Conservation (phyloP, 1,284 basidiomycete genomes). For the Tilletiaria anomala region DNA sequence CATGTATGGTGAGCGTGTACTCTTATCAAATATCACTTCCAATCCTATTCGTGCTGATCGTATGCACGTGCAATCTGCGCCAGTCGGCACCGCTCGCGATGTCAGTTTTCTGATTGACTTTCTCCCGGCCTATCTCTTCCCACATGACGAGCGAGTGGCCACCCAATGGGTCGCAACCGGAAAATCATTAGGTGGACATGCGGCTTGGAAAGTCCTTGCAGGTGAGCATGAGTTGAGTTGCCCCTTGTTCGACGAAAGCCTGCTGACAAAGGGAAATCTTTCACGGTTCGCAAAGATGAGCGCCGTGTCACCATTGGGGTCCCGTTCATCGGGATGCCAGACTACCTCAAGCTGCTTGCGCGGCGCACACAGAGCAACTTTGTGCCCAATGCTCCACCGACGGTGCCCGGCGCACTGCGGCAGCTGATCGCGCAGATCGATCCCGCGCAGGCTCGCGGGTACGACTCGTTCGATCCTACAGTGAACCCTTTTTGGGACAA, state of each 20-base stretch:
- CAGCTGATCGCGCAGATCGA: conserved; percentile 21
- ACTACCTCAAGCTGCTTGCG: conserved; percentile 44
- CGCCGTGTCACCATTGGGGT: conserved; percentile 57
- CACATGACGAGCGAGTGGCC: conserved; percentile 52
- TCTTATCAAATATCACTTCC: background rate
- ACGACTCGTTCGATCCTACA: conserved; percentile 12
- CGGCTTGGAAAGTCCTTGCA: conserved; percentile 58
- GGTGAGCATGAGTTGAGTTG: no score
- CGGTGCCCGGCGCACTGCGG: conserved; percentile 24
- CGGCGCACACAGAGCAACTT: conserved; percentile 22
- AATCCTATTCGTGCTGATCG: conserved; percentile 1
- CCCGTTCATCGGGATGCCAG: conserved; percentile 61
- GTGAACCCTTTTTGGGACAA: conserved; percentile 20
- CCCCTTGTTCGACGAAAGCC: conserved; percentile 43
- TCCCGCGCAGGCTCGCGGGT: conserved; percentile 13
- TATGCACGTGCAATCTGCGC: no score
- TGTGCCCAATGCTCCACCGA: conserved; percentile 23
- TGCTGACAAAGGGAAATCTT: no score
- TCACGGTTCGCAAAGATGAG: no score
- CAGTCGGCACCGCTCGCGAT: conserved; percentile 64
- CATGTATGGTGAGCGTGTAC: conserved; percentile 23
- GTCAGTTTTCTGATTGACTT: conserved; percentile 68
- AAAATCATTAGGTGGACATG: conserved; percentile 62
- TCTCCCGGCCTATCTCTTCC: conserved; percentile 62
- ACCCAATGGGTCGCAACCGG: conserved; percentile 55